phyloP scores from a whole-genome alignment of 371 early-diverging fungal genomes.

The Saksenaea oblongispora region DNA sequence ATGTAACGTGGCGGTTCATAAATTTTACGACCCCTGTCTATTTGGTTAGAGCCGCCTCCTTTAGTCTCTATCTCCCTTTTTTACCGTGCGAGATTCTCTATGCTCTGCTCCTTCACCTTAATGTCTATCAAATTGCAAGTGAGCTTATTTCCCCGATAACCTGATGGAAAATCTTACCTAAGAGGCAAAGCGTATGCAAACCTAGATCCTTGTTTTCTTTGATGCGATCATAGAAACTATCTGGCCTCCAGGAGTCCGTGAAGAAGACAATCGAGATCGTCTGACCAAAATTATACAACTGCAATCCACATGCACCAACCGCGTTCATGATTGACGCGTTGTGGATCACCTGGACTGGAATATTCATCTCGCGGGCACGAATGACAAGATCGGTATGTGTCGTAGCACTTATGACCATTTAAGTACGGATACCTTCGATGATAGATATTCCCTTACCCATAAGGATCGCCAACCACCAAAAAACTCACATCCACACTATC shows the following conservation, averaged over 20 bases:
- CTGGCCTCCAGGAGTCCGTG: conserved; percentile 95
- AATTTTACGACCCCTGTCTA: conserved; percentile 77
- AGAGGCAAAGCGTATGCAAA: conserved; percentile 96
- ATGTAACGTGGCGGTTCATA: conserved; percentile 98
- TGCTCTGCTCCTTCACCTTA: conserved; percentile 97
- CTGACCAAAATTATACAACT: conserved; percentile 98
- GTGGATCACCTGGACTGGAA: conserved; percentile 91
- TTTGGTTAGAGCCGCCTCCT: conserved; percentile 1
- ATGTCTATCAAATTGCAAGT: conserved; percentile 79
- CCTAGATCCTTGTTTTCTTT: conserved; percentile 82
- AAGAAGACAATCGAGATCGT: conserved; percentile 99
- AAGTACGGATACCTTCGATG: neutral
- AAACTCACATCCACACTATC: conserved; percentile 91
- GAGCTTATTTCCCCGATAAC: neutral
- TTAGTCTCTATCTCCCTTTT: neutral
- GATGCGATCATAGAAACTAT: conserved; percentile 96
- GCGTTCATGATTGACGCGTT: conserved; percentile 99
- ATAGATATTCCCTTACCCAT: conserved; percentile 57
- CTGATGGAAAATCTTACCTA: conserved; percentile 44
- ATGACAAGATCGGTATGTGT: conserved; percentile 95
- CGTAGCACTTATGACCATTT: neutral
- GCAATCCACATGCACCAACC: conserved; percentile 97
- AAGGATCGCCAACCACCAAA: conserved; percentile 99
- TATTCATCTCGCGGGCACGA: conserved; percentile 87
- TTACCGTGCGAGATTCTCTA: conserved; percentile 92